Evolutionary conservation across 2,329 filamentous ascomycete genomes (phyloP), one percentile per base, ranked within the genome.

Genomic region (Nothopassalora personata): DNA sequence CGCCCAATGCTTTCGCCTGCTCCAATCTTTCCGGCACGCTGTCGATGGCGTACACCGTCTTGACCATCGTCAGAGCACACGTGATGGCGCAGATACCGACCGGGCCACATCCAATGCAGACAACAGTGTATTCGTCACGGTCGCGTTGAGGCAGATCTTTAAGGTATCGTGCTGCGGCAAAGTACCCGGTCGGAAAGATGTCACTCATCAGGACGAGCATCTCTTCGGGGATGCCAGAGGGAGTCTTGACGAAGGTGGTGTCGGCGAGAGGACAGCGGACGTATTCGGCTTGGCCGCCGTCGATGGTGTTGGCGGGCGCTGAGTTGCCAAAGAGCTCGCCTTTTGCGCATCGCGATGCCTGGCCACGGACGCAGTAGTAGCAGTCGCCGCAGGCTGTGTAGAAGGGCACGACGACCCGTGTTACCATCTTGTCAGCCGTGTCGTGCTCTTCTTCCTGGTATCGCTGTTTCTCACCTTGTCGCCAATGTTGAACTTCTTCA

Each of bases 141-240:
- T 86, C 80, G 61, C 85, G 80, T 13, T 70, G 68, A 13, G 76
- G 79, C 43, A 87, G 79, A 69, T 86, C 76, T 58, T 83, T 83
- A 73, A 96, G 87, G 6, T 86, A 92, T 69, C 91, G 94, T 58
- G 82, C 81, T 4, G 89, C 89, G 6, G 90, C 91, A 67, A 92
- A 96, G 76, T 85, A 96, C 7, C 92, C 89, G 0, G 79, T 82
- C 31, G 91, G 91, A 74, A 94, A 96, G 68, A 96, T 95, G 71
- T 96, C 91, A 1, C 49, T 91, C 91, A 96, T 96, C 28, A 96
- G 81, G 6, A 95, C 85, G 52, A 95, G 80, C 36, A 85, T 85
- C 64, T 88, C 83, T 66, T 93, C 87, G 19, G 87, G 83, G 59
- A 95, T 87, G 8, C 81, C 83, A 1, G 83, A 74, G 0, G 89